Evolutionary conservation across 164 flowering plant genomes (phyloP).

Genomic region (Magnolia sinica): DNA sequence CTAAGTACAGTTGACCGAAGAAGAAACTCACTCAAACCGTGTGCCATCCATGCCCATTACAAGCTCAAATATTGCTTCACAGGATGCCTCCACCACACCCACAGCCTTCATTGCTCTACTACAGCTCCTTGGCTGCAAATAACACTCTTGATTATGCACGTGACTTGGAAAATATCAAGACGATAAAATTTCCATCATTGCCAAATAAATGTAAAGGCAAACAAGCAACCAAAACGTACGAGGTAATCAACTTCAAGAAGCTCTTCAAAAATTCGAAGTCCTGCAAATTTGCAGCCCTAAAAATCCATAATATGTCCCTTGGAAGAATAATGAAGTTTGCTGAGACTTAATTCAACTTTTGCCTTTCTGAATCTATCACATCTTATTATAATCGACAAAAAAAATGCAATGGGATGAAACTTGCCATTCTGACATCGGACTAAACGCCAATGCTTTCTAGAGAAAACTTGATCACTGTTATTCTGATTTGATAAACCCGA

Average conservation of each 20-base stretch:
- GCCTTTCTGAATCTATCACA: neutral
- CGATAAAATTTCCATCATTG: neutral
- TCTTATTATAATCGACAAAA: neutral
- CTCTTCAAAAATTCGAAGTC: conserved; percentile 98
- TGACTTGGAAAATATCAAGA: neutral
- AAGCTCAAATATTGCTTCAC: conserved; percentile 98
- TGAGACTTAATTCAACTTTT: neutral
- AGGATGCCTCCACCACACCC: conserved; percentile 93
- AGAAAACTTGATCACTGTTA: conserved; percentile 69
- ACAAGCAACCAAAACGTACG: conserved; percentile 40
- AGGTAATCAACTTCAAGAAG: conserved; percentile 96
- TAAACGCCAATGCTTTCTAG: conserved; percentile 96
- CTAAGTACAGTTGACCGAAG: conserved; percentile 2
- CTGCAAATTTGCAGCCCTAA: conserved; percentile 38
- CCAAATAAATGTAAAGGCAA: neutral
- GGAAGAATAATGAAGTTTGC: neutral
- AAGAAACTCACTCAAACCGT: conserved; percentile 84
- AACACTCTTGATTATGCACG: conserved; percentile 3
- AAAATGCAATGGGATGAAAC: neutral
- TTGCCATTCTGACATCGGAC: conserved; percentile 95
- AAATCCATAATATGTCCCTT: neutral
- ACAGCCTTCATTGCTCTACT: conserved; percentile 99
- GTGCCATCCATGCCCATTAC: conserved; percentile 99
- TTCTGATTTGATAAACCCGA: conserved; percentile 69
- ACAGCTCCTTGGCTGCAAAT: conserved; percentile 93